Evolutionary conservation across 2,329 filamentous ascomycete species (phyloP).

Genomic region (Sodiomyces alkalinus): DNA sequence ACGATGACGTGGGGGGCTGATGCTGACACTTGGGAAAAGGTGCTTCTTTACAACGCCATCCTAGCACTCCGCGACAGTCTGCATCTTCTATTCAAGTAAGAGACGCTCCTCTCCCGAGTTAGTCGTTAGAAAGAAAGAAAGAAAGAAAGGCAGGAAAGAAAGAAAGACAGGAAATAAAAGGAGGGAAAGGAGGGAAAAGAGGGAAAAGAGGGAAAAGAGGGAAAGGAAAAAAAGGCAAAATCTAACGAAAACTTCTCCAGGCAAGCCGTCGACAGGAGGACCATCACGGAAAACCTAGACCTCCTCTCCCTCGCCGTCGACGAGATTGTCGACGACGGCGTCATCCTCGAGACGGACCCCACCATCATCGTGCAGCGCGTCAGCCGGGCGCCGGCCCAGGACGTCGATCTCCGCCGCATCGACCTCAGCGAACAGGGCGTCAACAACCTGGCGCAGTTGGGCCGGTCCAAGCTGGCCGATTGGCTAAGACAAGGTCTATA

Average conservation of each 20-base stretch:
- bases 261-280: constrained; percentile 93
- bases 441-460: constrained; percentile 85
- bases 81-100: constrained; percentile 82
- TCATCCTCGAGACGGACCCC: constrained; percentile 93
- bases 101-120: constrained; percentile 2
- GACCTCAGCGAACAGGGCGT: constrained; percentile 92
- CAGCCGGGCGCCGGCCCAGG: constrained; percentile 79
- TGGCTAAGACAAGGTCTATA: constrained; percentile 74
- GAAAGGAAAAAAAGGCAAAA: no score
- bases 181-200: no score
- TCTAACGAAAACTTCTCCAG: constrained; percentile 26
- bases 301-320: constrained; percentile 86
- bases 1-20: background rate
- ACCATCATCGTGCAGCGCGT: constrained; percentile 87
- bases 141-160: no score
- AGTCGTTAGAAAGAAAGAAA: no score
- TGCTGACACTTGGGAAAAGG: background rate
- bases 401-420: constrained; percentile 84
- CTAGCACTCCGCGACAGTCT: constrained; percentile 81
- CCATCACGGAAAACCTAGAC: constrained; percentile 28
- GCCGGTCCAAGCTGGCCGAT: constrained; percentile 81
- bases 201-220: no score
- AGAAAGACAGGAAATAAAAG: no score
- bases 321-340: constrained; percentile 88
- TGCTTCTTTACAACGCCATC: constrained; percentile 82